phyloP scores from a whole-genome alignment of 2,329 filamentous ascomycete genomes.

The Bertia moriformis region DNA sequence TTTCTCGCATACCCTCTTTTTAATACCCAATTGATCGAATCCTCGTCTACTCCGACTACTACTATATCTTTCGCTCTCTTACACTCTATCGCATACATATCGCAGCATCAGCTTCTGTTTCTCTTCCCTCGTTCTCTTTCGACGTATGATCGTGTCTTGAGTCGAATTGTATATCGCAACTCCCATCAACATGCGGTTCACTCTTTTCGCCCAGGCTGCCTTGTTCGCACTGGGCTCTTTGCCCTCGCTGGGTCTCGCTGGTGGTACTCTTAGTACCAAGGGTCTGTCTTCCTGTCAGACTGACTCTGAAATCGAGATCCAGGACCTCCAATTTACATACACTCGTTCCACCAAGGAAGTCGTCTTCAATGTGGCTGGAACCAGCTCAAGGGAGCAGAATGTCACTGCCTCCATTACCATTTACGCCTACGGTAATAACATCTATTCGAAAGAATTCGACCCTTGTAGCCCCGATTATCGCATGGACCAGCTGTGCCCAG shows the following conservation, averaged over 20 bases:
- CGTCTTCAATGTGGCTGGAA: conserved; percentile 69
- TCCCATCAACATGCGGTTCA: neutral
- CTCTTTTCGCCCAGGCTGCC: no score
- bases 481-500: conserved; percentile 66
- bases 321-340: conserved; percentile 65
- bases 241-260: neutral
- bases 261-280: neutral
- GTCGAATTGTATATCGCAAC: no score
- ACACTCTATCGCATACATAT: no score
- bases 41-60: no score
- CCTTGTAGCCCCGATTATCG: conserved; percentile 59
- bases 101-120: no score
- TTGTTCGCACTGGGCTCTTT: neutral
- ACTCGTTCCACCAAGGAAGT: conserved; percentile 61
- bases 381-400: conserved; percentile 60
- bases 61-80: no score
- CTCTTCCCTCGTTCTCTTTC: no score
- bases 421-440: conserved; percentile 67
- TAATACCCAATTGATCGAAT: neutral
- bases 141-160: no score
- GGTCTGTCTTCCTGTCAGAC: conserved; percentile 7
- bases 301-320: conserved; percentile 48
- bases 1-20: no score
- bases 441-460: conserved; percentile 71
- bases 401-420: conserved; percentile 66